Percentiles rank a stretch among this genome's conserved stretches.
Evolutionary conservation across 768 basidiomycete species (phyloP).

Genomic region (Epithele typhae): DNA sequence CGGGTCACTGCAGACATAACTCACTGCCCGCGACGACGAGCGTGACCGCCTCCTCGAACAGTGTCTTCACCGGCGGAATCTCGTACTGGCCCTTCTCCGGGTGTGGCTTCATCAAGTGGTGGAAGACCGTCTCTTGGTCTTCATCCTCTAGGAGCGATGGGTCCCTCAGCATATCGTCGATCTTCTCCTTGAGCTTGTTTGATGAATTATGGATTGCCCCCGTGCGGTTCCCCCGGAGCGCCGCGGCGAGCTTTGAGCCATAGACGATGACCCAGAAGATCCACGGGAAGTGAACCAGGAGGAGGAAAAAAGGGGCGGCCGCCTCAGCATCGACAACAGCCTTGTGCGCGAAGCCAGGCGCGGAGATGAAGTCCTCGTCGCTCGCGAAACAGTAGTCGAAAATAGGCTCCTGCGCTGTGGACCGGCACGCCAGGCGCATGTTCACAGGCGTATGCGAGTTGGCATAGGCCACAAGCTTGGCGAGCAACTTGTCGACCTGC

Average conservation of each 20-base stretch:
- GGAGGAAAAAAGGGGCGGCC: not conserved
- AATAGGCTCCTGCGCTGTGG: not conserved
- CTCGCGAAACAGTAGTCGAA: not conserved
- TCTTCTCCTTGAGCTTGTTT: not conserved
- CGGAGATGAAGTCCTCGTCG: not conserved
- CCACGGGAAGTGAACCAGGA: not conserved
- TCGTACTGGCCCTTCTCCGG: not conserved
- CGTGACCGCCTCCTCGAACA: slow-evolving; percentile 20
- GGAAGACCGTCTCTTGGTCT: not conserved
- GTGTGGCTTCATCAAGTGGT: not conserved
- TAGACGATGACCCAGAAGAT: not conserved
- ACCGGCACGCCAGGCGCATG: not conserved
- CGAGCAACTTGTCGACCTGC: no score
- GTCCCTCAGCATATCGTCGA: not conserved
- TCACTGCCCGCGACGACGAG: slow-evolving; percentile 40
- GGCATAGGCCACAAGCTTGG: no score
- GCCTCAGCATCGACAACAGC: not conserved
- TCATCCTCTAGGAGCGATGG: not conserved
- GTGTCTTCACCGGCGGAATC: not conserved
- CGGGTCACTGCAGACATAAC: no score
- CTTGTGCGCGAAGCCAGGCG: not conserved
- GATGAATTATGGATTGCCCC: not conserved
- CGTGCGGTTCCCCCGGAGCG: not conserved
- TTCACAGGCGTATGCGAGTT: not conserved
- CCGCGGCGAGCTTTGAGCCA: not conserved